Evolutionary conservation across 768 basidiomycete species (phyloP).

Genomic region (Flagelloscypha sp.): DNA sequence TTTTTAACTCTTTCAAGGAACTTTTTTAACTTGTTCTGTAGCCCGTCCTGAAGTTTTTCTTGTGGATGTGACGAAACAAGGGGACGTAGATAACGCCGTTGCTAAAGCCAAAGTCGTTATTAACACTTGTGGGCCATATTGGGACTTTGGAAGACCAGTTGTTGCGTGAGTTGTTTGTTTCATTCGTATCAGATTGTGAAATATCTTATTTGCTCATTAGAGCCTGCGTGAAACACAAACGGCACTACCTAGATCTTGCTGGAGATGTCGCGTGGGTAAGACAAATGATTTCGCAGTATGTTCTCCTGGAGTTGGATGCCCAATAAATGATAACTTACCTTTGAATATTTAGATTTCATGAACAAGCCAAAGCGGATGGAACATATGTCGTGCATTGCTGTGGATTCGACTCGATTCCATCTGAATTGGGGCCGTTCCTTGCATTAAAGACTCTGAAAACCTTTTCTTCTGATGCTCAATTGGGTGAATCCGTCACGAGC

Average conservation of each 20-base stretch:
- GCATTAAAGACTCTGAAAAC: slow-evolving; percentile 62
- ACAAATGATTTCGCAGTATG: slow-evolving; percentile 52
- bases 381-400: slow-evolving; percentile 74
- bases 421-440: slow-evolving; percentile 62
- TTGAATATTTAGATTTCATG: too few relatives aligned
- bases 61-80: slow-evolving; percentile 50
- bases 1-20: too few relatives aligned
- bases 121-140: slow-evolving; percentile 71
- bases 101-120: slow-evolving; percentile 58
- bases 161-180: too few relatives aligned
- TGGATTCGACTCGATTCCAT: slow-evolving; percentile 72
- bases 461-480: too few relatives aligned
- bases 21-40: too few relatives aligned
- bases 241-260: slow-evolving; percentile 82
- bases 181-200: too few relatives aligned
- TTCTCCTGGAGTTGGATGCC: too few relatives aligned
- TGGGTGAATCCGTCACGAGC: too few relatives aligned
- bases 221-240: slow-evolving; percentile 62
- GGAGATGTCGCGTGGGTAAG: slow-evolving; percentile 65
- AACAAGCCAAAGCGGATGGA: too few relatives aligned
- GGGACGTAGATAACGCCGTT: slow-evolving; percentile 51
- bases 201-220: too few relatives aligned
- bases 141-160: slow-evolving; percentile 63
- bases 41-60: slow-evolving; percentile 36
- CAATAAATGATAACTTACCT: too few relatives aligned